Evolutionary conservation across 805 yeast species (phyloP), one percentile per base, ranked within the genome.

Genomic region (Nakazawaea wickerhamii): DNA sequence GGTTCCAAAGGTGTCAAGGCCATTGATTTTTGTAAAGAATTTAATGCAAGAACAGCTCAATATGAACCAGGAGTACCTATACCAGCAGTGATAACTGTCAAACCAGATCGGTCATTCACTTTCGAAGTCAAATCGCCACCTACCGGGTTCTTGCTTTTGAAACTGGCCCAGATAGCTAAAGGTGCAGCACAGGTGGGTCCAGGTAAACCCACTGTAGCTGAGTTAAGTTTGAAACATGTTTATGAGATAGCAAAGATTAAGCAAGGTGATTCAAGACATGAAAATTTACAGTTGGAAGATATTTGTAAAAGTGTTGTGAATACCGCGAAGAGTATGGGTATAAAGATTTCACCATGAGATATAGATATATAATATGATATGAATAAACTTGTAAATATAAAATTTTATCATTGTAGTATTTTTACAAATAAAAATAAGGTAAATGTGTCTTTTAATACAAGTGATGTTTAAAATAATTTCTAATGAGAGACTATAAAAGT

Each of bases 1-100:
- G 99, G 99, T 52, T 91, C 98, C 46, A 91, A 91, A 63, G 99
- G 99, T 71, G 95, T 93, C 36, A 93, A 93, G 61, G 98, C 98
- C 49, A 93, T 93, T 57, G 99, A 93, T 63, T 93, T 93, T 57
- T 91, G 98, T 68, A 93, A 93, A 64, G 98, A 93, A 60, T 93
- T 93, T 71, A 93, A 93, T 61, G 99, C 99, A 20, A 81, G 96
- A 62, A 89, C 98, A 10, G 95, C 96, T 6, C 80, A 81, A 50
- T 84, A 77, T 58, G 75, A 75, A 41, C 88, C 95, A 13, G 97
- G 95, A 34, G 77, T 78, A 1, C 99, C 99, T 11, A 76, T 91
- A 36, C 99, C 99, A 0, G 90, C 85, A 34, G 63, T 83, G 31
- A 73, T 93, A 39, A 82, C 82, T 0, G 89, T 93, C 30, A 83